Evolutionary conservation across 805 yeast genomes (phyloP).

Genomic region (Kodamaea jinghongensis): DNA sequence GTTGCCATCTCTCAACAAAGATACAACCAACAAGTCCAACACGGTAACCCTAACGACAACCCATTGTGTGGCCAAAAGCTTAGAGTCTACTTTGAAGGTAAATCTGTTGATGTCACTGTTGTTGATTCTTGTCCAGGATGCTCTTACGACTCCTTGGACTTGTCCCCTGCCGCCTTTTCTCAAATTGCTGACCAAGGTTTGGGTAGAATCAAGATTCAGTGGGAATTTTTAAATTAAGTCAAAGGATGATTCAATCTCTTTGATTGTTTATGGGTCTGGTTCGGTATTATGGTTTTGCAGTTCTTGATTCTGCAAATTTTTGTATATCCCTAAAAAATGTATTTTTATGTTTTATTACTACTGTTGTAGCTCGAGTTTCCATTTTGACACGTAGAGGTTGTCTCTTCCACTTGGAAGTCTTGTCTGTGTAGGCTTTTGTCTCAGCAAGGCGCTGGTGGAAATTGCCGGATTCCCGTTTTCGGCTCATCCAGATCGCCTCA

Average conservation of each 20-base stretch:
- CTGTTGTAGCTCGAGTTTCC: no score
- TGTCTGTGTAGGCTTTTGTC: no score
- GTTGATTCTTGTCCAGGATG: slow-evolving; percentile 61
- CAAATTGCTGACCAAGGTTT: slow-evolving; percentile 48
- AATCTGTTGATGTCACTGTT: slow-evolving; percentile 54
- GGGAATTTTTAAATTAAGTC: slow-evolving; percentile 34
- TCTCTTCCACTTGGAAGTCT: no score
- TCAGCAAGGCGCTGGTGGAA: no score
- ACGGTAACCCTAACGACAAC: slow-evolving; percentile 42
- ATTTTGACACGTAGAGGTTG: no score
- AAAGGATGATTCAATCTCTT: slow-evolving; percentile 1
- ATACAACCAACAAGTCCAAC: slow-evolving; percentile 31
- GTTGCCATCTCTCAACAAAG: slow-evolving; percentile 50
- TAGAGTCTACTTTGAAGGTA: slow-evolving; percentile 44
- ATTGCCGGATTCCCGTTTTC: no score
- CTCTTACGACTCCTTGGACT: slow-evolving; percentile 47
- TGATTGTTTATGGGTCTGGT: slow-evolving; percentile 1
- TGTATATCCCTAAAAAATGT: no score
- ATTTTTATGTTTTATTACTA: no score
- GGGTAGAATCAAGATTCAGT: slow-evolving; percentile 54
- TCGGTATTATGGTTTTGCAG: no score
- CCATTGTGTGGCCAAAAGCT: slow-evolving; percentile 55
- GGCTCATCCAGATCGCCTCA: no score
- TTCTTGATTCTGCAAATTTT: no score
- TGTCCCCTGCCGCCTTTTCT: slow-evolving; percentile 59